Percentiles rank a stretch among this genome's conserved stretches.
Conservation (phyloP, 2,329 filamentous ascomycete genomes). For the Cladosporium cucumerinum region DNA sequence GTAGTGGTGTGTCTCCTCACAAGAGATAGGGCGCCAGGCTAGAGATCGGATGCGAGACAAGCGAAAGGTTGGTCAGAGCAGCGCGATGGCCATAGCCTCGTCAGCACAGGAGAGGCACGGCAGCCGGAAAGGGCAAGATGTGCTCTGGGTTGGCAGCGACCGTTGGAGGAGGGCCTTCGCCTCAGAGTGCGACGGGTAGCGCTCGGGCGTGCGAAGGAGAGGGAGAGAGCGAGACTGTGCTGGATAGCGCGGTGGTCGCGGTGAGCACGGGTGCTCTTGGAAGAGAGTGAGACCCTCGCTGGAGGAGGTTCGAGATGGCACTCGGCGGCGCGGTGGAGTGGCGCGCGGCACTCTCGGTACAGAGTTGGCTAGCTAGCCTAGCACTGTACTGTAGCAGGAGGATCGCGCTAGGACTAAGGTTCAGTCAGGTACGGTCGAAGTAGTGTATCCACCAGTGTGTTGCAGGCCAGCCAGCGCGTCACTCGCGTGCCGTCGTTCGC, state of each 20-base stretch:
- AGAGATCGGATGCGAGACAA: conserved; percentile 14
- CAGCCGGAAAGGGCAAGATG: conserved; percentile 14
- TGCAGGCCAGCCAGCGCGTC: background rate
- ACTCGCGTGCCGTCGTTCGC: background rate
- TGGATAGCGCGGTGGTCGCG: conserved; percentile 7
- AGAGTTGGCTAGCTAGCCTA: background rate
- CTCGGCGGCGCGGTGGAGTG: conserved; percentile 1
- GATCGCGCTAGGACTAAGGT: background rate
- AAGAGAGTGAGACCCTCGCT: conserved; percentile 14
- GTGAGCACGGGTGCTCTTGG: conserved; percentile 2
- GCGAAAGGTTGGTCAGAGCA: conserved; percentile 13
- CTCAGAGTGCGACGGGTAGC: conserved; percentile 11
- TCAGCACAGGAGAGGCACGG: conserved; percentile 13
- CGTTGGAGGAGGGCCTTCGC: conserved; percentile 13
- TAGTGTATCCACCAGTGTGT: background rate
- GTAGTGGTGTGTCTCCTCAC: conserved; percentile 4
- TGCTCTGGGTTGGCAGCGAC: conserved; percentile 14
- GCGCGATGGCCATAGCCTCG: conserved; percentile 13
- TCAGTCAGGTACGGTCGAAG: background rate
- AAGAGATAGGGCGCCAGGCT: conserved; percentile 7
- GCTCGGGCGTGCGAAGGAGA: background rate
- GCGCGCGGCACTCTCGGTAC: background rate
- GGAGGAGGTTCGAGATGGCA: background rate
- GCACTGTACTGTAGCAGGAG: background rate
- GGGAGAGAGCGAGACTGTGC: background rate